Conservation (phyloP, 1,284 basidiomycete genomes). For the Marasmius sp. region DNA sequence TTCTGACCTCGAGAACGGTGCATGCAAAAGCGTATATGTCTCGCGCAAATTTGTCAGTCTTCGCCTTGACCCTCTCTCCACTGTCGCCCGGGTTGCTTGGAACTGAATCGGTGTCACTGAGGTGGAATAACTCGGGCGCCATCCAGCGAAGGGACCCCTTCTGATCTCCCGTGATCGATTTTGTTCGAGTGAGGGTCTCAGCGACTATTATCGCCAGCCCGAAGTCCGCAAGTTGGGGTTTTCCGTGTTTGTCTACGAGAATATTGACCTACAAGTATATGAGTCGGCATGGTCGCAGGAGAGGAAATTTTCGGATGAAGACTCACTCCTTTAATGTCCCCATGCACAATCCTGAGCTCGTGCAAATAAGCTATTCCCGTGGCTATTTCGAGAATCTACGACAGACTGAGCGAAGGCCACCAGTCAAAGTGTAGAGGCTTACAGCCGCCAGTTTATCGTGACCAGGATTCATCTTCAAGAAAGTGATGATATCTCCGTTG, state of each 20-base stretch:
- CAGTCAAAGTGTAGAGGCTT: background rate
- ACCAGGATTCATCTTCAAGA: conserved; percentile 9
- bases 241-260: background rate
- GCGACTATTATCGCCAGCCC: background rate
- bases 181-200: too few species aligned
- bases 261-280: background rate
- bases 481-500: conserved; percentile 11
- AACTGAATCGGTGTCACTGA: too few species aligned
- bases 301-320: too few species aligned
- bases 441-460: conserved; percentile 5
- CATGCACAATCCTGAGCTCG: background rate
- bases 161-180: too few species aligned
- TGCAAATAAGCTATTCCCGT: background rate
- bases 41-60: background rate
- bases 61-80: too few species aligned
- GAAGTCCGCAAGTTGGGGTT: background rate
- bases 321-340: background rate
- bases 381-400: background rate
- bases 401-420: too few species aligned
- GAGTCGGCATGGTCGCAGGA: too few species aligned
- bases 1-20: conserved; percentile 2
- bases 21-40: conserved; percentile 8
- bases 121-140: background rate
- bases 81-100: too few species aligned
- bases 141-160: background rate